A percentile compares a stretch with the other conserved stretches of the same genome.
Evolutionary conservation across 352 stramenopile species (phyloP).

Genomic region (Thalassiosira mediterranea): DNA sequence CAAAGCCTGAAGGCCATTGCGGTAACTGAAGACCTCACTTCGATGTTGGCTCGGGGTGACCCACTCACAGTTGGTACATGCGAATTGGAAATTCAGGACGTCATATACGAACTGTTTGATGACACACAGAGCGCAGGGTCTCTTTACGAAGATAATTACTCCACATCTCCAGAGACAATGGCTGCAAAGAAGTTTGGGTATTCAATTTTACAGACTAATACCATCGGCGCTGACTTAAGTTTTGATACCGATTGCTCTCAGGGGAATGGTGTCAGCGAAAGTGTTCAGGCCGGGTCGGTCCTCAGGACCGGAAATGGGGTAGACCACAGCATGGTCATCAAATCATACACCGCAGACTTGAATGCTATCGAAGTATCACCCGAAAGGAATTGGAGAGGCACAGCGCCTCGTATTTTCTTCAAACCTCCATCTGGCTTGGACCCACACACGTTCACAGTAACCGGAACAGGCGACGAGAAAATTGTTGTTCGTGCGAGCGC

Average conservation of each 20-base stretch:
- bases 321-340: conserved; percentile 56
- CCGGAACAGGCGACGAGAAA: conserved; percentile 32
- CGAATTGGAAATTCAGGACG: conserved; percentile 29
- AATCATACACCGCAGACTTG: conserved; percentile 50
- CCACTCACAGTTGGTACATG: conserved; percentile 39
- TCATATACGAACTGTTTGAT: conserved; percentile 36
- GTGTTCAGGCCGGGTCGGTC: conserved; percentile 33
- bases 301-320: conserved; percentile 35
- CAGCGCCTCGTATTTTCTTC: conserved; percentile 50
- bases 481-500: conserved; percentile 44
- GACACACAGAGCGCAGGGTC: conserved; percentile 37
- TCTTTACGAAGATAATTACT: conserved; percentile 47
- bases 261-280: conserved; percentile 27
- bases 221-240: conserved; percentile 13
- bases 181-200: conserved; percentile 36
- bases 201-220: conserved; percentile 47
- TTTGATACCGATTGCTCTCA: conserved; percentile 46
- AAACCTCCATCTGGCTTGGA: conserved; percentile 44
- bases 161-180: conserved; percentile 32
- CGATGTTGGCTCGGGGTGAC: conserved; percentile 40
- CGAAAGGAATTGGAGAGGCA: conserved; percentile 63
- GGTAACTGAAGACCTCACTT: conserved; percentile 46
- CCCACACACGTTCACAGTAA: conserved; percentile 35
- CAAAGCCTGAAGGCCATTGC: conserved; percentile 42
- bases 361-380: conserved; percentile 42